Evolutionary conservation across 2,329 filamentous ascomycete genomes (phyloP).

Genomic region (Sclerotinia subarctica): DNA sequence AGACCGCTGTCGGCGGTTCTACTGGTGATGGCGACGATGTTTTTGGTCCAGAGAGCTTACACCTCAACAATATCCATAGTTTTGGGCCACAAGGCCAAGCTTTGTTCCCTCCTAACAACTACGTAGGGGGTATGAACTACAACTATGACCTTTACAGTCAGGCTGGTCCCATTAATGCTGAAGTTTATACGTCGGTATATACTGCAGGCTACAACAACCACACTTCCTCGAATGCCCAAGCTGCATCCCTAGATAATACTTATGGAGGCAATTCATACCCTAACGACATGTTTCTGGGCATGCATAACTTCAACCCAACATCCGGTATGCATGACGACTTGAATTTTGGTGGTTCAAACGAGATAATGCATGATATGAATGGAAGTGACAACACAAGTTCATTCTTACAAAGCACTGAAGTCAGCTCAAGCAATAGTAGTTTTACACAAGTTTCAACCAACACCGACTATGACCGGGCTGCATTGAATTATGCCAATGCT

Average conservation of each 20-base stretch:
- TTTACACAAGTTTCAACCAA: not conserved
- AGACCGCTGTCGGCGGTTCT: not conserved
- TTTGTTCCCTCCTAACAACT: not conserved
- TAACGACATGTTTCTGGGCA: not conserved
- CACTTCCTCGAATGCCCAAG: not conserved
- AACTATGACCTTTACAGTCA: not conserved
- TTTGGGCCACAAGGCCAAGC: not conserved
- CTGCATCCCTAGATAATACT: not conserved
- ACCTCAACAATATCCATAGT: not conserved
- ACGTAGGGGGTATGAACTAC: not conserved
- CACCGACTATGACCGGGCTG: not conserved
- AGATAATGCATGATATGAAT: not conserved
- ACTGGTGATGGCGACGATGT: not conserved
- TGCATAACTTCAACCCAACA: not conserved
- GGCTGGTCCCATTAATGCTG: not conserved
- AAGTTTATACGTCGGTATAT: not conserved
- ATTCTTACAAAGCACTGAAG: not conserved
- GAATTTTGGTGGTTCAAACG: not conserved
- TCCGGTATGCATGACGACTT: not conserved
- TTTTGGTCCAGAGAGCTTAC: not conserved
- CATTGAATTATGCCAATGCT: not conserved
- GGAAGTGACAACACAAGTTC: not conserved
- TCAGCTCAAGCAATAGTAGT: not conserved
- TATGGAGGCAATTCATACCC: not conserved
- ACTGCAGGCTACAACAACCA: not conserved